Conservation (phyloP, 164 flowering plant genomes). For the Vitis rupestris region DNA sequence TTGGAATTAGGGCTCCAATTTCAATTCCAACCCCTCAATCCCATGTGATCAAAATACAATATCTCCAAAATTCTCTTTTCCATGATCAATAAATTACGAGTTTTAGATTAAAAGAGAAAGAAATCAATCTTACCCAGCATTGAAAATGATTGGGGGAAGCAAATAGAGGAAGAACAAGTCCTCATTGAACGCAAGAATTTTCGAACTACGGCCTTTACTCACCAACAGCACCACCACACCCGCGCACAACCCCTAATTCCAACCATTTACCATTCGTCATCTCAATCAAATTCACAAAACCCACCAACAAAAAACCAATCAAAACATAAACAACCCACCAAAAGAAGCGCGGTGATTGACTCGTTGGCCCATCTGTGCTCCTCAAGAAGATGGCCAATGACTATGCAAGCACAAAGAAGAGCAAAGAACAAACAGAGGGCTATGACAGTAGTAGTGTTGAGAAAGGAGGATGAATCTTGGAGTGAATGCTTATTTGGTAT, state of each 20-base stretch:
- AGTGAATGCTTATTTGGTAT: conserved; percentile 1
- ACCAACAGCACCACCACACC: conserved; percentile 54
- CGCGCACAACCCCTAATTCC: conserved; percentile 50
- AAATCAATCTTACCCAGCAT: conserved; percentile 51
- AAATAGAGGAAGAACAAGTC: conserved; percentile 64
- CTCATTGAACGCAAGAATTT: conserved; percentile 43
- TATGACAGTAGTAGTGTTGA: conserved; percentile 31
- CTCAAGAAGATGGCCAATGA: conserved; percentile 59
- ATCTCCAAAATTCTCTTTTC: not conserved
- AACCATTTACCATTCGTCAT: not conserved
- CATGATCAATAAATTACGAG: not conserved
- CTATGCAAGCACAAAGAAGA: conserved; percentile 53
- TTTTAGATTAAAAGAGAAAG: not conserved
- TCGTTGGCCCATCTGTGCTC: conserved; percentile 67
- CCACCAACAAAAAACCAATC: not conserved
- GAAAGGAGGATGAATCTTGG: conserved; percentile 20
- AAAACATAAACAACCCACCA: conserved; percentile 29
- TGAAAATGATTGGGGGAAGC: conserved; percentile 73
- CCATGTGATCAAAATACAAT: not conserved
- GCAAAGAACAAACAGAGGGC: conserved; percentile 42
- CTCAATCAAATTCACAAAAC: not conserved
- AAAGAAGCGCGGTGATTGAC: conserved; percentile 52
- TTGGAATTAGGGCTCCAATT: too few relatives aligned
- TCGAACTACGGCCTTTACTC: conserved; percentile 40
- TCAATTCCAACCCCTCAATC: too few relatives aligned